Percentiles rank a stretch among this genome's conserved stretches.
phyloP scores from a whole-genome alignment of 1,284 basidiomycete species.

The Phellopilus nigrolimitatus region DNA sequence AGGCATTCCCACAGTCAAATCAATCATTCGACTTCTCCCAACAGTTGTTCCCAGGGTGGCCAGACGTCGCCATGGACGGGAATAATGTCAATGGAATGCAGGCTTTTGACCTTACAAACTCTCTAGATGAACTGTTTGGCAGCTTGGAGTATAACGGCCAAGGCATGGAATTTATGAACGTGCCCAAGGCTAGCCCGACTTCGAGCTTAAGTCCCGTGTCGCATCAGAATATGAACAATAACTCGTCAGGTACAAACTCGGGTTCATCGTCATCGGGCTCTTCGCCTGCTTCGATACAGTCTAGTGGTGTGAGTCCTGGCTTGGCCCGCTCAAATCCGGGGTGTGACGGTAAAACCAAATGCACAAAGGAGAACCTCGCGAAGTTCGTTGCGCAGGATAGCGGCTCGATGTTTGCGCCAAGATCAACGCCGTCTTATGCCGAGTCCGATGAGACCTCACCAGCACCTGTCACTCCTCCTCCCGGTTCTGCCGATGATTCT shows the following conservation, averaged over 20 bases:
- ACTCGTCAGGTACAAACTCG: neutral
- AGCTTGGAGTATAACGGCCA: constrained; percentile 25
- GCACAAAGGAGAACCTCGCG: constrained; percentile 12
- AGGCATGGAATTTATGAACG: constrained; percentile 42
- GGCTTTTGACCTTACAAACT: constrained; percentile 18
- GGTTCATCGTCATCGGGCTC: constrained; percentile 10
- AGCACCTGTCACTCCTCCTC: constrained; percentile 21
- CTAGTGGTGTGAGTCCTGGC: neutral
- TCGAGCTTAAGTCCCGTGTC: constrained; percentile 27
- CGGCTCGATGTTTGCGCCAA: constrained; percentile 18
- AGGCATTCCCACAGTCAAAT: neutral
- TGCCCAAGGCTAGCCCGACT: constrained; percentile 37
- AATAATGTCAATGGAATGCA: constrained; percentile 29
- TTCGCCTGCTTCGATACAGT: neutral
- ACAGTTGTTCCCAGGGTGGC: constrained; percentile 28
- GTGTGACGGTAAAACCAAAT: neutral
- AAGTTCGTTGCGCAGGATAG: constrained; percentile 10
- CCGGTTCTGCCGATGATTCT: constrained; percentile 28
- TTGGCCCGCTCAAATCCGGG: neutral
- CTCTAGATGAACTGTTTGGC: constrained; percentile 58
- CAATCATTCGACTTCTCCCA: constrained; percentile 17
- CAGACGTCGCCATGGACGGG: constrained; percentile 35
- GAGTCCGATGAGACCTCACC: constrained; percentile 5
- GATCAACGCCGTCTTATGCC: neutral
- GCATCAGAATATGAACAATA: constrained; percentile 10